These are phyloP conservation scores for Trichoderma brevicompactum DNA, from an alignment of 2,329 filamentous ascomycete species.

Conservation along the genomic window DNA sequence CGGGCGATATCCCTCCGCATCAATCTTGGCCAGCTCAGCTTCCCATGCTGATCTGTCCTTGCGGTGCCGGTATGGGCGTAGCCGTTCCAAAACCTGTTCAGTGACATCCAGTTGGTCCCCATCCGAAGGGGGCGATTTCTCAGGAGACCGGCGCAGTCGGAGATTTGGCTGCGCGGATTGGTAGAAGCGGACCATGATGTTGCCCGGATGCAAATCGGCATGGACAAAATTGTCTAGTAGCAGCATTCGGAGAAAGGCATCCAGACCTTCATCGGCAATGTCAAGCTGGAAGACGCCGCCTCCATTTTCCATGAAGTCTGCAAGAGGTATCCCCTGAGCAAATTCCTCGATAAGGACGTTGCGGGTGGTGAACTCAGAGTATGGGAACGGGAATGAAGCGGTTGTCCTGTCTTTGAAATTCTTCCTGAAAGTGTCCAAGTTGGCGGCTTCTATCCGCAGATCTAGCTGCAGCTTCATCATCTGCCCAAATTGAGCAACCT, in stretches of 20 bases:
- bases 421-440: constrained; percentile 83
- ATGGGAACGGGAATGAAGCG: constrained; percentile 96
- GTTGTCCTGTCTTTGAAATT: constrained; percentile 90
- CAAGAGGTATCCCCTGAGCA: constrained; percentile 88
- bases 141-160: constrained; percentile 37
- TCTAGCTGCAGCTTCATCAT: constrained; percentile 99
- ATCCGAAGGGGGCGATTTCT: constrained; percentile 42
- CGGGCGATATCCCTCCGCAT: constrained; percentile 85
- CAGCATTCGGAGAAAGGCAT: constrained; percentile 95
- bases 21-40: constrained; percentile 73
- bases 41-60: constrained; percentile 73
- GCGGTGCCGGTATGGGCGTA: constrained; percentile 70
- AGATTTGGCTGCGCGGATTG: constrained; percentile 75
- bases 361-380: constrained; percentile 88
- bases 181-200: constrained; percentile 99
- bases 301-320: constrained; percentile 87
- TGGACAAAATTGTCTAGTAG: constrained; percentile 98
- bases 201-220: constrained; percentile 93
- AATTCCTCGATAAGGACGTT: constrained; percentile 95
- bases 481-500: constrained; percentile 90
- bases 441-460: constrained; percentile 90
- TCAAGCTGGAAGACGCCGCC: constrained; percentile 92
- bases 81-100: constrained; percentile 78
- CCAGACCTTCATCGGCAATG: constrained; percentile 91
- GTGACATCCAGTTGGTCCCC: constrained; percentile 74